A percentile compares a stretch with the other conserved stretches of the same genome.
Evolutionary conservation across 2,329 filamentous ascomycete genomes (phyloP).

Genomic region (Fusarium sterilihyphosum): DNA sequence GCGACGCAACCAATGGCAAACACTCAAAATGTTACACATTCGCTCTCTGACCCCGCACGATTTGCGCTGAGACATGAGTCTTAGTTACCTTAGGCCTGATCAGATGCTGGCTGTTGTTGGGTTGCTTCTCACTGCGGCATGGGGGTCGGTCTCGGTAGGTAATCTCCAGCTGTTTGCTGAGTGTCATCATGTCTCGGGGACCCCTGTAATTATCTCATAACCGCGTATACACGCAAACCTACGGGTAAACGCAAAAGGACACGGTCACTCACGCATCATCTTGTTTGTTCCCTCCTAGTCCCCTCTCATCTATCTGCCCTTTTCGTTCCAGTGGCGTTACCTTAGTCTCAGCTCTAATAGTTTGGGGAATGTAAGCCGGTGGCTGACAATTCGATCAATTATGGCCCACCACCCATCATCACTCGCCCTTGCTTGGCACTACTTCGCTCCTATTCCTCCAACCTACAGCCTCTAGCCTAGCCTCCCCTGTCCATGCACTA

Average conservation of each 20-base stretch:
- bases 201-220: background rate
- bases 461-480: background rate
- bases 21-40: conserved; percentile 4
- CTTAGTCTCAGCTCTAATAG: conserved; percentile 1
- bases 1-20: background rate
- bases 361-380: background rate
- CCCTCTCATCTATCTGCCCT: background rate
- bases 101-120: background rate
- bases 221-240: background rate
- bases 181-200: background rate
- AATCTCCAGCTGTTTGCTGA: background rate
- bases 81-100: background rate
- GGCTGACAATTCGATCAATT: background rate
- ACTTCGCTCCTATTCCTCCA: background rate
- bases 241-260: background rate
- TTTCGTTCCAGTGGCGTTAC: background rate
- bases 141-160: background rate
- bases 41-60: conserved; percentile 9
- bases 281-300: background rate
- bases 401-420: background rate
- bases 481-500: background rate
- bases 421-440: background rate
- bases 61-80: background rate
- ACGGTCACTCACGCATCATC: background rate
- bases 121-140: background rate